phyloP scores from a whole-genome alignment of 768 basidiomycete species.

The Suillus fuscotomentosus region DNA sequence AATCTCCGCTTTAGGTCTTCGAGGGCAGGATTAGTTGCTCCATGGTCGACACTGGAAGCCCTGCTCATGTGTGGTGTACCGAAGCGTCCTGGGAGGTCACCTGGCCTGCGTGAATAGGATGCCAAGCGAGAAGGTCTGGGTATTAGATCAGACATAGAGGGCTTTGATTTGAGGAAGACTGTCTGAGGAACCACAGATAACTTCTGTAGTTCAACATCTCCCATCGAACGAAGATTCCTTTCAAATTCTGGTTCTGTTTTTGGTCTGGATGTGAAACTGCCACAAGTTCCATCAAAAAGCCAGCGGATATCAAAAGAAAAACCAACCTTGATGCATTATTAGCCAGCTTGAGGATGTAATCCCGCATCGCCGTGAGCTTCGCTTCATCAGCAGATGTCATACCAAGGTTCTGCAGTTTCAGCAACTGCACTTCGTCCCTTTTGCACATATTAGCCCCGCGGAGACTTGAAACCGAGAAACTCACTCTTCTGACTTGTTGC shows the following conservation, averaged over 20 bases:
- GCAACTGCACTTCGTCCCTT: conserved; percentile 77
- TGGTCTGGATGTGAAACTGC: conserved; percentile 66
- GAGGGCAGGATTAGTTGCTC: conserved; percentile 54
- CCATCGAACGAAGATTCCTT: conserved; percentile 58
- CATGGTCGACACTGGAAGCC: conserved; percentile 46
- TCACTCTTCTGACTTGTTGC: conserved; percentile 75
- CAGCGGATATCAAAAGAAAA: not conserved
- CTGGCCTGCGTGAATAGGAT: conserved; percentile 38
- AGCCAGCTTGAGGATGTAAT: conserved; percentile 84
- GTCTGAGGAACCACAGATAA: conserved; percentile 90
- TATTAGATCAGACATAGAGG: conserved; percentile 36
- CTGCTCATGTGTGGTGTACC: conserved; percentile 52
- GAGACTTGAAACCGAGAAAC: conserved; percentile 23
- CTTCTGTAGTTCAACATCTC: conserved; percentile 79
- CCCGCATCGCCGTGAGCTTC: conserved; percentile 85
- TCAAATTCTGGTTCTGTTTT: conserved; percentile 63
- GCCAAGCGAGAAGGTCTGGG: conserved; percentile 37
- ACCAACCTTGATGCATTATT: conserved; percentile 72
- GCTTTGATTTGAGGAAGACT: conserved; percentile 73
- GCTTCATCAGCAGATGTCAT: conserved; percentile 80
- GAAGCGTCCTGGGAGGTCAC: conserved; percentile 41
- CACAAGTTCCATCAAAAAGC: conserved; percentile 6
- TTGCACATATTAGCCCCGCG: not conserved
- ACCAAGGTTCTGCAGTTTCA: conserved; percentile 82
- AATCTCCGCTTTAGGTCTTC: conserved; percentile 78